Base-by-base conservation (phyloP, 73 alveolate species). In the Effrenium voratum region DNA sequence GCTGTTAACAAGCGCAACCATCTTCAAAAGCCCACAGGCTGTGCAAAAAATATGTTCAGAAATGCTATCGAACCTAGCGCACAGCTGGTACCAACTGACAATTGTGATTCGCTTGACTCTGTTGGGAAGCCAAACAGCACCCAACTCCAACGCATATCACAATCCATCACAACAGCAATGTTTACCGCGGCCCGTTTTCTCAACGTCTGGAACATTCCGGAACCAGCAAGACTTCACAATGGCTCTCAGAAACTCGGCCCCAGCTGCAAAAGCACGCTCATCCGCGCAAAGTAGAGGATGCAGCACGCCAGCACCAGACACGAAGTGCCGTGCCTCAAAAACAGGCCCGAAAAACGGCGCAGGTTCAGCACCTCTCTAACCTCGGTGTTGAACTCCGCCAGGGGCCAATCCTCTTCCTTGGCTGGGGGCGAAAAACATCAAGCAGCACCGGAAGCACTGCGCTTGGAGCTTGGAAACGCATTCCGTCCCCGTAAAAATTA, bases 401-500 rank as follows among this genome's bases (percentile, higher is more conserved):
- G 59, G 45, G 98, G 98, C 98, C 98, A 91, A 66, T 91, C 98
- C 98, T 91, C 98, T 63, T 91, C 95, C 63, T 87, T 72, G 76
- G 57, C 60, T 72, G 15, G 82, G 49, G 15, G n/a, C n/a, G n/a
- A n/a, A n/a, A 3, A 57, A 57, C 72, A 57, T 57, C 72, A 32
- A 59, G 38, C 22, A 59, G 73, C n/a, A n/a, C n/a, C n/a, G n/a
- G n/a, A n/a, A n/a, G n/a, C n/a, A n/a, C n/a, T n/a, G n/a, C n/a
- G n/a, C n/a, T n/a, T n/a, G n/a, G n/a, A n/a, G n/a, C n/a, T n/a
- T n/a, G n/a, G n/a, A n/a, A n/a, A n/a, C n/a, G n/a, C n/a, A n/a
- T n/a, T n/a, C n/a, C n/a, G n/a, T n/a, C n/a, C n/a, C n/a, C n/a
- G n/a, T n/a, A n/a, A n/a, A n/a, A n/a, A n/a, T n/a, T n/a, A n/a